Percentiles rank a stretch among this genome's conserved stretches.
phyloP scores from a whole-genome alignment of 768 basidiomycete genomes.

The Paxillus involutus region DNA sequence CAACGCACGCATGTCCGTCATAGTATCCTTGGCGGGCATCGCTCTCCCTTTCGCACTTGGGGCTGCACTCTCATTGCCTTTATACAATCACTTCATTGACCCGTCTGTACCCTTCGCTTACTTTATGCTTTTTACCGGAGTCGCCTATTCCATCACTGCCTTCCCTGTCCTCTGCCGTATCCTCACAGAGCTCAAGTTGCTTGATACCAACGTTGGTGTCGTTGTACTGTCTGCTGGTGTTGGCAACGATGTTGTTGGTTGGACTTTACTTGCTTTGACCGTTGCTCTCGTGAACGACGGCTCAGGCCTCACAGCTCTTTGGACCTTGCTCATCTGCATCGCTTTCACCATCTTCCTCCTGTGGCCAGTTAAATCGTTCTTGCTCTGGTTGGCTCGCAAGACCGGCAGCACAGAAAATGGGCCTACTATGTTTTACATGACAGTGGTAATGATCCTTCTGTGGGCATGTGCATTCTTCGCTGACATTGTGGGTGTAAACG shows the following conservation, averaged over 20 bases:
- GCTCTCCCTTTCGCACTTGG: slow-evolving; percentile 87
- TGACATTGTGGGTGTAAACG: slow-evolving; percentile 88
- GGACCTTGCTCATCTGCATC: slow-evolving; percentile 76
- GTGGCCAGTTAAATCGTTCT: slow-evolving; percentile 57
- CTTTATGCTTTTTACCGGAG: slow-evolving; percentile 93
- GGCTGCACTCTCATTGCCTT: slow-evolving; percentile 63
- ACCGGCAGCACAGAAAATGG: slow-evolving; percentile 83
- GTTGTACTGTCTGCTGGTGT: slow-evolving; percentile 93
- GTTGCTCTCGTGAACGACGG: slow-evolving; percentile 91
- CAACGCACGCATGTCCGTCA: slow-evolving; percentile 64
- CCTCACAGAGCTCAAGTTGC: slow-evolving; percentile 85
- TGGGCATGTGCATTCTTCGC: slow-evolving; percentile 93
- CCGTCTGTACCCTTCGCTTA: slow-evolving; percentile 70
- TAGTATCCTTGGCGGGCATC: slow-evolving; percentile 84
- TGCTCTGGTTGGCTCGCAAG: slow-evolving; percentile 71
- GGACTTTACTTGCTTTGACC: slow-evolving; percentile 86
- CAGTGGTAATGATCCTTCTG: slow-evolving; percentile 71
- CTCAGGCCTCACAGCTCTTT: slow-evolving; percentile 80
- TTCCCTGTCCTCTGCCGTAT: slow-evolving; percentile 87
- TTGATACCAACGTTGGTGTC: slow-evolving; percentile 90
- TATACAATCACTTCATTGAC: slow-evolving; percentile 57
- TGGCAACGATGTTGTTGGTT: slow-evolving; percentile 83
- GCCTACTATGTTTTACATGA: slow-evolving; percentile 90
- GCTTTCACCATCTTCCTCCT: slow-evolving; percentile 81
- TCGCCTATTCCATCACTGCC: slow-evolving; percentile 87